phyloP scores from a whole-genome alignment of 345 rosid species.

The Salix caprea region DNA sequence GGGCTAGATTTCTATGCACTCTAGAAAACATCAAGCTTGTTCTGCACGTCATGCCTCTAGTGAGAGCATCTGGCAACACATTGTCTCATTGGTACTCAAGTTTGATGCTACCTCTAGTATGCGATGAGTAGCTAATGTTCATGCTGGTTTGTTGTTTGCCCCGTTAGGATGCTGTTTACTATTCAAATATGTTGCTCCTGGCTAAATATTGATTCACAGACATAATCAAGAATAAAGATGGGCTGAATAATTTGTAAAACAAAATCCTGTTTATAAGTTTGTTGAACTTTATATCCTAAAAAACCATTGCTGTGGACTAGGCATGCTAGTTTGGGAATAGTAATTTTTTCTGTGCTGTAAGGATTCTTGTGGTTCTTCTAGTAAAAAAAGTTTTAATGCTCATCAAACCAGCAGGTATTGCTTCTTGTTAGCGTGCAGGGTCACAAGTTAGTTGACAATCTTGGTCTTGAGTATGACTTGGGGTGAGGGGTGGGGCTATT shows the following conservation, averaged over 20 bases:
- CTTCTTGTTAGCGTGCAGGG: slow-evolving; percentile 74
- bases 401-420: slow-evolving; percentile 13
- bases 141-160: neutral
- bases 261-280: neutral
- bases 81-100: neutral
- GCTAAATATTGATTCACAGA: neutral
- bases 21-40: neutral
- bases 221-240: neutral
- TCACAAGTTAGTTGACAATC: slow-evolving; percentile 90
- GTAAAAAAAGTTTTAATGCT: slow-evolving; percentile 2
- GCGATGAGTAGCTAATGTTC: neutral
- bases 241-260: neutral
- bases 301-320: neutral
- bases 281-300: neutral
- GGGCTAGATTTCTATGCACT: neutral
- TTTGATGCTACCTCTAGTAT: neutral
- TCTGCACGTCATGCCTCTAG: neutral
- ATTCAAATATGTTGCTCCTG: neutral
- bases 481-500: slow-evolving; percentile 6
- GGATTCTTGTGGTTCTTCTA: neutral
- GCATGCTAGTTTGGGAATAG: neutral
- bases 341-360: slow-evolving; percentile 1
- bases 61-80: neutral
- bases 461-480: slow-evolving; percentile 83
- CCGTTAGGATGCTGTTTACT: neutral